Conservation (phyloP, 2,329 filamentous ascomycete species). For the Apiospora marii region DNA sequence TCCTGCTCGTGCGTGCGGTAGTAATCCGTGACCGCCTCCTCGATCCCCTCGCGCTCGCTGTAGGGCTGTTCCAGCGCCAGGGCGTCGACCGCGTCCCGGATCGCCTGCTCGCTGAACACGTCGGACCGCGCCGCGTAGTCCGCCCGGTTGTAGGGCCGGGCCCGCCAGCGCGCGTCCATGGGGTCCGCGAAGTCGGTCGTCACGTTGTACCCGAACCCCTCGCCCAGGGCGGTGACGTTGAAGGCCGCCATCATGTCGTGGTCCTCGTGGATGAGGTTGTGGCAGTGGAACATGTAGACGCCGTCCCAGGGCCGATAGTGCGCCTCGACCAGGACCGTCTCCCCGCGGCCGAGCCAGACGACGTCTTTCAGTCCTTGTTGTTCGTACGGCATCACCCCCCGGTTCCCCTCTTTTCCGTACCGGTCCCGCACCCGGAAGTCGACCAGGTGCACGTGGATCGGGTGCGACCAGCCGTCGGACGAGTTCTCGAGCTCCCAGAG, state of each 20-base stretch:
- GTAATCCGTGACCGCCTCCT: slow-evolving; percentile 42
- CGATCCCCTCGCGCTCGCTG: slow-evolving; percentile 41
- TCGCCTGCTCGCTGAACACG: slow-evolving; percentile 37
- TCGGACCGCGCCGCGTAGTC: slow-evolving; percentile 36
- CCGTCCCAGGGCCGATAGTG: slow-evolving; percentile 62
- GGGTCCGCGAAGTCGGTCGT: slow-evolving; percentile 46
- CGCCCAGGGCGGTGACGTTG: slow-evolving; percentile 46
- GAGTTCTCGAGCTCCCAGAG: slow-evolving; percentile 59
- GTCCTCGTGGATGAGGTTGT: slow-evolving; percentile 56
- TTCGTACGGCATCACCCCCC: slow-evolving; percentile 59
- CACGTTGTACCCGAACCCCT: slow-evolving; percentile 47
- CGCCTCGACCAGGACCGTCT: slow-evolving; percentile 59
- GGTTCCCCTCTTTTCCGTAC: slow-evolving; percentile 47
- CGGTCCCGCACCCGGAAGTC: slow-evolving; percentile 63
- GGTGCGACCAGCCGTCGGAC: slow-evolving; percentile 59
- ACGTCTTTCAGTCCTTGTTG: slow-evolving; percentile 64
- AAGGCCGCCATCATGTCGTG: slow-evolving; percentile 57
- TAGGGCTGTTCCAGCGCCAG: slow-evolving; percentile 46
- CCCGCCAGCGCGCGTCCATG: slow-evolving; percentile 47
- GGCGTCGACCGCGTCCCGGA: slow-evolving; percentile 40
- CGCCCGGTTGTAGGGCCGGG: slow-evolving; percentile 37
- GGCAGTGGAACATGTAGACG: slow-evolving; percentile 58
- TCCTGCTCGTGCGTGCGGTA: slow-evolving; percentile 36
- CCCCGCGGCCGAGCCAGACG: slow-evolving; percentile 63
- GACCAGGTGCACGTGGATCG: slow-evolving; percentile 65